A percentile compares a stretch with the other conserved stretches of the same genome.
Evolutionary conservation across 371 early-diverging fungal species (phyloP).

Genomic region (Mucor circinelloides): DNA sequence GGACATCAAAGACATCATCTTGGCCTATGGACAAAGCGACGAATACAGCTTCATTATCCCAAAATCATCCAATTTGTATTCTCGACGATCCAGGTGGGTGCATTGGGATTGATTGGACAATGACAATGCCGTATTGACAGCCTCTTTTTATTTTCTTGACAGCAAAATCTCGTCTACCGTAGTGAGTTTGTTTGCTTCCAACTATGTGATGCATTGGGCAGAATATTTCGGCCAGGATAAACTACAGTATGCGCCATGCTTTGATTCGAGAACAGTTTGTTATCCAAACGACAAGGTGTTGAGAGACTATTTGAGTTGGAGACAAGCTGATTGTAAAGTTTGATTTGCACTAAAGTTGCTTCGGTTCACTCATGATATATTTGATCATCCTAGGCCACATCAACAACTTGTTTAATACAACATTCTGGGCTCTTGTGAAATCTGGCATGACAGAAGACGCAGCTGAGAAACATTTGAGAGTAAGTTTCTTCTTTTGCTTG

Average conservation of each 20-base stretch:
- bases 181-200: conserved; percentile 84
- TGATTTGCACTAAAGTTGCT: background rate
- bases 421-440: conserved; percentile 89
- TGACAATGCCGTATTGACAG: background rate
- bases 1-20: conserved; percentile 76
- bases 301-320: conserved; percentile 92
- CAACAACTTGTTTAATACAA: conserved; percentile 91
- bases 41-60: conserved; percentile 90
- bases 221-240: conserved; percentile 67
- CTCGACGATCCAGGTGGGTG: conserved; percentile 71
- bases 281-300: conserved; percentile 84
- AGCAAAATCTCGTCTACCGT: conserved; percentile 88
- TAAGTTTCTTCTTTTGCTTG: conserved; percentile 26
- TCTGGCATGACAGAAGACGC: conserved; percentile 64
- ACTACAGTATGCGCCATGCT: conserved; percentile 83
- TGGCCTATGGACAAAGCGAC: conserved; percentile 95
- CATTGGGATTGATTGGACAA: background rate
- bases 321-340: conserved; percentile 88
- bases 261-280: conserved; percentile 88
- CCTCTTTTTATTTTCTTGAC: background rate
- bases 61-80: conserved; percentile 68
- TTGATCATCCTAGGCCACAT: conserved; percentile 65
- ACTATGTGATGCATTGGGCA: conserved; percentile 84
- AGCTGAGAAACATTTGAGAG: conserved; percentile 69
- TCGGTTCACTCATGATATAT: background rate